phyloP scores from a whole-genome alignment of 164 flowering plant genomes.

The Vitis labrusca region DNA sequence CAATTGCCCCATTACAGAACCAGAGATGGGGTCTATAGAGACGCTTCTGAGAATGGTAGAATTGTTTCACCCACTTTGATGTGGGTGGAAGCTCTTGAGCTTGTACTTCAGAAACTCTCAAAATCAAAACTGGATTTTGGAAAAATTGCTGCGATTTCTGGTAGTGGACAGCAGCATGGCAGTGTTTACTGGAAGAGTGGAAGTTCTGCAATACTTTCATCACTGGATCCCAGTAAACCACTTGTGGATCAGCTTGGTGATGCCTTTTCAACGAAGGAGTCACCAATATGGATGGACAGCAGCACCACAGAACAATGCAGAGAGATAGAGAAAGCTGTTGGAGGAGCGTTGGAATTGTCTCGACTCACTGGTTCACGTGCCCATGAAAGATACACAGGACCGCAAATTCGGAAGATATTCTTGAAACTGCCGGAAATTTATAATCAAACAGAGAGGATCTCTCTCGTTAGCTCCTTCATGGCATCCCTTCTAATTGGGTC shows the following conservation, averaged over 20 bases:
- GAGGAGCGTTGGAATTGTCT: conserved; percentile 80
- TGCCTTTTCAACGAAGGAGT: conserved; percentile 74
- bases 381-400: conserved; percentile 84
- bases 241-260: conserved; percentile 60
- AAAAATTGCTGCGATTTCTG: conserved; percentile 78
- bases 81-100: conserved; percentile 97
- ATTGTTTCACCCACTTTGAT: conserved; percentile 92
- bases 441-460: conserved; percentile 76
- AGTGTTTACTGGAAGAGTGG: conserved; percentile 96
- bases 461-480: conserved; percentile 96
- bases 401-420: conserved; percentile 79
- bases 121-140: conserved; percentile 62
- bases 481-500: conserved; percentile 79
- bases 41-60: conserved; percentile 62
- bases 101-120: conserved; percentile 56
- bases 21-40: conserved; percentile 86
- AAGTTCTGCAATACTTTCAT: conserved; percentile 44
- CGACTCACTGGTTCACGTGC: conserved; percentile 86
- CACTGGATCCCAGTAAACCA: conserved; percentile 56
- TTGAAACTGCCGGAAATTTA: conserved; percentile 70
- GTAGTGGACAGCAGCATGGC: conserved; percentile 98
- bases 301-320: conserved; percentile 89
- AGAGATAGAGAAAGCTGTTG: conserved; percentile 81
- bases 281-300: conserved; percentile 98
- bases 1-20: conserved; percentile 90